Percentiles rank a stretch among this genome's conserved stretches.
These are phyloP conservation scores for Pestalotiopsis sp. DNA, from an alignment of 2,329 filamentous ascomycete species.

Conservation along the genomic window DNA sequence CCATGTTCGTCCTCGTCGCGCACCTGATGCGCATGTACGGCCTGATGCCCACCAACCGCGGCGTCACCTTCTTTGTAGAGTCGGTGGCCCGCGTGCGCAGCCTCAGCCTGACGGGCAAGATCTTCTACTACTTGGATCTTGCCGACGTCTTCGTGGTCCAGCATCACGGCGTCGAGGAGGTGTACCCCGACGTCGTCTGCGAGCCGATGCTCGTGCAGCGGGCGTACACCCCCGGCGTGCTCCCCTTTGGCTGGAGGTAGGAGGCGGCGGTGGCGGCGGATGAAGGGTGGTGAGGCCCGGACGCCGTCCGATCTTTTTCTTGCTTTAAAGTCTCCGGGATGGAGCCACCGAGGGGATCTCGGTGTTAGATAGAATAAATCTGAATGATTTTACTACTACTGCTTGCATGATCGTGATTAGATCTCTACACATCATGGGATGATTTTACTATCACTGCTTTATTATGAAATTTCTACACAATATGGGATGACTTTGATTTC, in stretches of 20 bases:
- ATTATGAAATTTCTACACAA: too few relatives aligned
- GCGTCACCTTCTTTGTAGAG: conserved; percentile 85
- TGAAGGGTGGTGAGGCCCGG: background rate
- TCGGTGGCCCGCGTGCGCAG: conserved; percentile 86
- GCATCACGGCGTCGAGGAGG: conserved; percentile 66
- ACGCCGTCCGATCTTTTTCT: background rate
- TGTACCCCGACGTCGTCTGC: conserved; percentile 8
- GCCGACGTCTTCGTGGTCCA: conserved; percentile 84
- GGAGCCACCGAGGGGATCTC: background rate
- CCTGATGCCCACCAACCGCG: conserved; percentile 52
- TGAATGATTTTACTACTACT: too few relatives aligned
- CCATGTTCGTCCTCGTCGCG: conserved; percentile 66
- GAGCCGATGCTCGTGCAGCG: background rate
- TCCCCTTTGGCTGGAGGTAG: background rate
- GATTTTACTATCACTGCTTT: too few relatives aligned
- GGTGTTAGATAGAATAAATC: background rate
- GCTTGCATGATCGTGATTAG: too few relatives aligned
- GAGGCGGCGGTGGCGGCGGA: background rate
- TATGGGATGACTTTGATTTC: too few relatives aligned
- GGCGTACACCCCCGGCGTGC: background rate
- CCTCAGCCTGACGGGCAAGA: conserved; percentile 81
- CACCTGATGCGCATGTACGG: conserved; percentile 50
- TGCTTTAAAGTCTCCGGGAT: background rate
- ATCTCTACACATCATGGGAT: too few relatives aligned
- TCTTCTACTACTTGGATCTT: conserved; percentile 66